These are phyloP conservation scores for Xylariomycetidae sp. DNA, from an alignment of 2,329 filamentous ascomycete species.

Conservation along the genomic window DNA sequence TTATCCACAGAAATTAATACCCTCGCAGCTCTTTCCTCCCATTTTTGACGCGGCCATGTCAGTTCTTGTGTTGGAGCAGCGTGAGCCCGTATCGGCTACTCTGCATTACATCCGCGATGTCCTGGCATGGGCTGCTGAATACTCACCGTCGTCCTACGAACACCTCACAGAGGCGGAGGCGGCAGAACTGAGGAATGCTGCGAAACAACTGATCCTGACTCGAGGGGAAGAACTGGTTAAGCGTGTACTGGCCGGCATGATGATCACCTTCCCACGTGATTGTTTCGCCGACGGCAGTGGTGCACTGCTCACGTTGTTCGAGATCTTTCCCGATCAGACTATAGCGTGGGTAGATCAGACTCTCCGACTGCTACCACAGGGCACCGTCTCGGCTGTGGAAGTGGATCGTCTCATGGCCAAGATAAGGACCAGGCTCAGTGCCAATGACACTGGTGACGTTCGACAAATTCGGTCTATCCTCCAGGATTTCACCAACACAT, in stretches of 20 bases:
- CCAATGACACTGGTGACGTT: slow-evolving; percentile 54
- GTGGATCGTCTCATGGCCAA: slow-evolving; percentile 74
- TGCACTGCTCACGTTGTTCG: slow-evolving; percentile 84
- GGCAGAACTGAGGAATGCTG: slow-evolving; percentile 64
- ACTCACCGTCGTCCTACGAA: slow-evolving; percentile 57
- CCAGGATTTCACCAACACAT: slow-evolving; percentile 95
- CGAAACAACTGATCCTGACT: slow-evolving; percentile 65
- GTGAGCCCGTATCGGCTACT: slow-evolving; percentile 84
- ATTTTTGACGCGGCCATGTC: slow-evolving; percentile 86
- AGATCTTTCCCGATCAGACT: slow-evolving; percentile 76
- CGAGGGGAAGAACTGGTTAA: slow-evolving; percentile 79
- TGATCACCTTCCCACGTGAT: slow-evolving; percentile 96
- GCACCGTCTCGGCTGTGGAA: slow-evolving; percentile 75
- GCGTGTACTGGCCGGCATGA: slow-evolving; percentile 92
- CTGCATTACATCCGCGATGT: slow-evolving; percentile 91
- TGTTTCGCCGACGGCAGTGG: slow-evolving; percentile 94
- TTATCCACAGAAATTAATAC: slow-evolving; percentile 80
- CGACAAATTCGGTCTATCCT: slow-evolving; percentile 79
- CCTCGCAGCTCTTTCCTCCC: slow-evolving; percentile 71
- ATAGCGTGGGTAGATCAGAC: slow-evolving; percentile 80
- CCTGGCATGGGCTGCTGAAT: slow-evolving; percentile 79
- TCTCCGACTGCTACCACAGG: slow-evolving; percentile 75
- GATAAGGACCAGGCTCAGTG: slow-evolving; percentile 72
- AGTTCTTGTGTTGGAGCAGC: slow-evolving; percentile 81
- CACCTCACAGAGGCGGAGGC: slow-evolving; percentile 55